Evolutionary conservation across 2,329 filamentous ascomycete genomes (phyloP), one percentile per base, ranked within the genome.

Genomic region (Beauveria brongniartii): DNA sequence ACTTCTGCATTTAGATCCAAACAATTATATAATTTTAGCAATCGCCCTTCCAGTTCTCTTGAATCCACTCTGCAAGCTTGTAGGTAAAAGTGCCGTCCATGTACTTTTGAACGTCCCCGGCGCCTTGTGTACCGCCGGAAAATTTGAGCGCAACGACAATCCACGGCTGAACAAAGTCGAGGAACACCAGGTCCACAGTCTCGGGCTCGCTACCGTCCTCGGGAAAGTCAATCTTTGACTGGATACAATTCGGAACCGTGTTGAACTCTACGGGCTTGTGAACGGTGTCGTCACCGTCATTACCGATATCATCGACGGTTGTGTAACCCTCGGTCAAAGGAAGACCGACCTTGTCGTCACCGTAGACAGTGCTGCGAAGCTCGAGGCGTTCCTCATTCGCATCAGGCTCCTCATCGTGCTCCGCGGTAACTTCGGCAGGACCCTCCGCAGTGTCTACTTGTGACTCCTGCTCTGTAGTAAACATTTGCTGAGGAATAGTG

Each of bases 91-190:
- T 81, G 28, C 78, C 78, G 3, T 85, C 76, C 8, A 78, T 73
- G 66, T 86, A 88, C 28, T 69, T 65, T 66, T 75, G 67, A 1
- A 85, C 78, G 65, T 85, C 78, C 5, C 73, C 70, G 9, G 73
- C 70, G 24, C 64, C 73, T 61, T 81, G 86, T 28, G 79, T 77
- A 1, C 78, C 79, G 0, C 83, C 83, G 28, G 75, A 76, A 64
- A 83, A 80, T 65, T 86, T 85, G 63, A 96, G 77, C 3, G 91
- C 92, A 12, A 88, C 75, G 20, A 96, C 73, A 44, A 97, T 77
- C 82, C 89, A 95, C 10, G 86, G 86, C 73, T 94, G 83, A 41
- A 97, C 86, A 72, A 97, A 99, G 71, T 96, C 92, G 62, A 96
- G 84, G 70, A 95, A 99, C 16, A 97, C 86, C 8, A 99, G 72